Evolutionary conservation across 306 rosid species (phyloP).

Genomic region (Ceratonia siliqua): DNA sequence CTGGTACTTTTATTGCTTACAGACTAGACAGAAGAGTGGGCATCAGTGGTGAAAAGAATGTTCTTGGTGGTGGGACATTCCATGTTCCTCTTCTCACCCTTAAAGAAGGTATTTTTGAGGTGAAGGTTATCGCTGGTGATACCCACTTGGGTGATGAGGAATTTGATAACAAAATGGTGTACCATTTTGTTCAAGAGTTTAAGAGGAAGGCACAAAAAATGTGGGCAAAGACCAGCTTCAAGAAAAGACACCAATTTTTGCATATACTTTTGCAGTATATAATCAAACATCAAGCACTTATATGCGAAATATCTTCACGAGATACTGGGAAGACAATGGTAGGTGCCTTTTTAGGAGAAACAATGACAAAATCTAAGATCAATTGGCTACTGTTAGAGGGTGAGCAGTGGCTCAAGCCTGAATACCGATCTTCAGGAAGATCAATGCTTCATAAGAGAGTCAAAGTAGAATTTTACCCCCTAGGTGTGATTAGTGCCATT

Average conservation of each 20-base stretch:
- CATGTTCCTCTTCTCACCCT: constrained; percentile 50
- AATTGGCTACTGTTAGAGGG: constrained; percentile 96
- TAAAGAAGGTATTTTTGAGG: constrained; percentile 54
- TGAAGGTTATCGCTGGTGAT: constrained; percentile 53
- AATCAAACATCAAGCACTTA: constrained; percentile 84
- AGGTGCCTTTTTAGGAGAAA: constrained; percentile 89
- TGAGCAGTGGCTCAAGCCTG: constrained; percentile 87
- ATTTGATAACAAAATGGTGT: constrained; percentile 53
- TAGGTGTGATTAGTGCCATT: constrained; percentile 92
- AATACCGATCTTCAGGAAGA: constrained; percentile 72
- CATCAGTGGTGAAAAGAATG: constrained; percentile 39
- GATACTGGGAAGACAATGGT: constrained; percentile 97
- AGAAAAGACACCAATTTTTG: constrained; percentile 84
- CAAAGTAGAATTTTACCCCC: constrained; percentile 88
- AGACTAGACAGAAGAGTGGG: constrained; percentile 51
- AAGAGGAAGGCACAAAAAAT: constrained; percentile 75
- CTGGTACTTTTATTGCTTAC: constrained; percentile 53
- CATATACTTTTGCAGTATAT: constrained; percentile 84
- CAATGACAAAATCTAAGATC: constrained; percentile 95
- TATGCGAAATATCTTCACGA: constrained; percentile 91
- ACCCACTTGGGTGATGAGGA: constrained; percentile 63
- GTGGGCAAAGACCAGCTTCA: constrained; percentile 92
- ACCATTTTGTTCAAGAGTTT: constrained; percentile 56
- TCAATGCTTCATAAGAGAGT: constrained; percentile 84
- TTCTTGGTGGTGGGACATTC: constrained; percentile 55